Percentiles rank a stretch among this genome's conserved stretches.
Conservation (phyloP, 2,329 filamentous ascomycete species). For the Ceratocystis cubensis region DNA sequence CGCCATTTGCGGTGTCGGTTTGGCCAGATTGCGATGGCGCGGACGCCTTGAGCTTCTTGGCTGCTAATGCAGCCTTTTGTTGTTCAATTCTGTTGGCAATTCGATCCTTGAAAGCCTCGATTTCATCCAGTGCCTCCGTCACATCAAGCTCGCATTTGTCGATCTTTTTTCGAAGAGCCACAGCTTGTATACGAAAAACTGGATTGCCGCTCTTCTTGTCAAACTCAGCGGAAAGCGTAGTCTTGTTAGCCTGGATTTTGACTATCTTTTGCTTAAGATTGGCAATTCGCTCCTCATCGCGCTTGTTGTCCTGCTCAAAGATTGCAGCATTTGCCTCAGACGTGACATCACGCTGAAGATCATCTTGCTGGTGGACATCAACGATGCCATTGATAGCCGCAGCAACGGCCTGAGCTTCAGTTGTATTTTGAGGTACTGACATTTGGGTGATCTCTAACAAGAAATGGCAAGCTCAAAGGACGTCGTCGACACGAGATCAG, state of each 20-base stretch:
- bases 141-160: constrained; percentile 55
- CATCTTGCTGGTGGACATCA: constrained; percentile 66
- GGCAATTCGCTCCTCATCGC: constrained; percentile 49
- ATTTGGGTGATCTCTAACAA: not conserved
- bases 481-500: too few species aligned
- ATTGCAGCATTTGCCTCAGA: constrained; percentile 47
- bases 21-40: not conserved
- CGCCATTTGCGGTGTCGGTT: not conserved
- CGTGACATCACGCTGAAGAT: constrained; percentile 76
- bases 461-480: too few species aligned
- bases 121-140: constrained; percentile 53
- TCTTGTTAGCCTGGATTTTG: constrained; percentile 48
- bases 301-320: constrained; percentile 50
- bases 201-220: constrained; percentile 30
- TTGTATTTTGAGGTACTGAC: not conserved
- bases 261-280: constrained; percentile 45
- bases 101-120: constrained; percentile 66
- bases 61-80: constrained; percentile 43
- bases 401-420: constrained; percentile 26
- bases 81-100: constrained; percentile 52
- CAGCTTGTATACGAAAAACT: constrained; percentile 30
- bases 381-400: constrained; percentile 28
- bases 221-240: constrained; percentile 32
- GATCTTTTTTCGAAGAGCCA: constrained; percentile 40
- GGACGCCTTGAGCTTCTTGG: constrained; percentile 35